Conservation (phyloP, 2,329 filamentous ascomycete species). For the Immersiporthe knoxdaviesiana region DNA sequence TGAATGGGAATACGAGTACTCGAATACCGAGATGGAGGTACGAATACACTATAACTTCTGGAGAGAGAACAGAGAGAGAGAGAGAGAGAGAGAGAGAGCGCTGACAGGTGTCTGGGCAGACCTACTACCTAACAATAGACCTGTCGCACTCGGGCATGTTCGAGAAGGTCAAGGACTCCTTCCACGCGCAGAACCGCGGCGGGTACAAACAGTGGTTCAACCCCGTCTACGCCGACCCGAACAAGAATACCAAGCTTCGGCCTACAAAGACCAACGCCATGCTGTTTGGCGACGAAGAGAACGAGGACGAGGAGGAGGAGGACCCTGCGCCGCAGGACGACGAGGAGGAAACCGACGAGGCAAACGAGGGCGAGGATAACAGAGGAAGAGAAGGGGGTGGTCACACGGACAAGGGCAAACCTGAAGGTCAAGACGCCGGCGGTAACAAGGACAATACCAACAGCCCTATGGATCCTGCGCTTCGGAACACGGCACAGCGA, state of each 20-base stretch:
- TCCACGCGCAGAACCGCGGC: slow-evolving; percentile 45
- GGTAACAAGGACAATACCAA: slow-evolving; percentile 27
- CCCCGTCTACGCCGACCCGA: slow-evolving; percentile 33
- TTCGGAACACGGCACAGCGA: slow-evolving; percentile 24
- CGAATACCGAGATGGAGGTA: slow-evolving; percentile 64
- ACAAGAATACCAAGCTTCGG: slow-evolving; percentile 28
- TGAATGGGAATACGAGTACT: slow-evolving; percentile 72
- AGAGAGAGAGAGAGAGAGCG: neutral
- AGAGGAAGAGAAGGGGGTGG: slow-evolving; percentile 19
- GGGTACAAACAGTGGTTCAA: slow-evolving; percentile 49
- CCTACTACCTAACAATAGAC: slow-evolving; percentile 66
- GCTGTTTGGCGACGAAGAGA: slow-evolving; percentile 30
- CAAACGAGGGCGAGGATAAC: slow-evolving; percentile 25
- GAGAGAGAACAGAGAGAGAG: neutral
- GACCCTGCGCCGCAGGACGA: slow-evolving; percentile 21
- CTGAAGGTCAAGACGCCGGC: slow-evolving; percentile 25
- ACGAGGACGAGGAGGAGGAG: slow-evolving; percentile 29
- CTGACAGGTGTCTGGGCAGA: slow-evolving; percentile 46
- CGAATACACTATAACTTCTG: neutral
- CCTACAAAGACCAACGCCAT: slow-evolving; percentile 29
- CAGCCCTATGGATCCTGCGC: slow-evolving; percentile 26
- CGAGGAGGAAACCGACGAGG: slow-evolving; percentile 26
- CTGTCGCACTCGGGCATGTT: slow-evolving; percentile 64
- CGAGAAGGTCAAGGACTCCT: slow-evolving; percentile 44
- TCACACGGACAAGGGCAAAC: slow-evolving; percentile 17